These are phyloP conservation scores for Pistacia atlantica DNA, from an alignment of 345 rosid genomes.

Conservation along the genomic window DNA sequence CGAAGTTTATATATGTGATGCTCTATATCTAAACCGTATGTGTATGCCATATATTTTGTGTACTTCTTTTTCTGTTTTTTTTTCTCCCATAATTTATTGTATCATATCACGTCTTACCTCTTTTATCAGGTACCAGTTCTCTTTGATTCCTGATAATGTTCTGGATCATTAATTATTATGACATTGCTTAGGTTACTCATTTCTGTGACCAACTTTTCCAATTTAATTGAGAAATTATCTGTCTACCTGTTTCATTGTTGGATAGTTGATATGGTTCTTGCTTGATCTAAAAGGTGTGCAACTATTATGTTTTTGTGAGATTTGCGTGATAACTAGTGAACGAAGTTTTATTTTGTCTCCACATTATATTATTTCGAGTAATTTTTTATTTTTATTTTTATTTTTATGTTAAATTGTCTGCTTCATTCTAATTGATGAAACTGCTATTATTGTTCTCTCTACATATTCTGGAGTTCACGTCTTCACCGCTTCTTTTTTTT, in stretches of 20 bases:
- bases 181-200: background rate
- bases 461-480: background rate
- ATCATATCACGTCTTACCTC: background rate
- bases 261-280: background rate
- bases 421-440: background rate
- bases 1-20: no score
- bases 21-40: no score
- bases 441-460: background rate
- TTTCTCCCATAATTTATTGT: background rate
- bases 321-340: background rate
- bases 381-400: background rate
- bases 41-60: background rate
- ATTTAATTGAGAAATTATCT: no score
- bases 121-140: background rate
- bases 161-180: background rate
- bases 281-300: no score
- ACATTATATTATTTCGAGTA: background rate
- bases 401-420: background rate
- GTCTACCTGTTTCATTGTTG: background rate
- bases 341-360: background rate
- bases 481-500: conserved; percentile 1
- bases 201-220: background rate
- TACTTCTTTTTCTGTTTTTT: background rate
- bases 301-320: background rate
- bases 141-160: background rate